Percentiles rank a stretch among this genome's conserved stretches.
Evolutionary conservation across 2,329 filamentous ascomycete genomes (phyloP).

Genomic region (Fusarium mangiferae): DNA sequence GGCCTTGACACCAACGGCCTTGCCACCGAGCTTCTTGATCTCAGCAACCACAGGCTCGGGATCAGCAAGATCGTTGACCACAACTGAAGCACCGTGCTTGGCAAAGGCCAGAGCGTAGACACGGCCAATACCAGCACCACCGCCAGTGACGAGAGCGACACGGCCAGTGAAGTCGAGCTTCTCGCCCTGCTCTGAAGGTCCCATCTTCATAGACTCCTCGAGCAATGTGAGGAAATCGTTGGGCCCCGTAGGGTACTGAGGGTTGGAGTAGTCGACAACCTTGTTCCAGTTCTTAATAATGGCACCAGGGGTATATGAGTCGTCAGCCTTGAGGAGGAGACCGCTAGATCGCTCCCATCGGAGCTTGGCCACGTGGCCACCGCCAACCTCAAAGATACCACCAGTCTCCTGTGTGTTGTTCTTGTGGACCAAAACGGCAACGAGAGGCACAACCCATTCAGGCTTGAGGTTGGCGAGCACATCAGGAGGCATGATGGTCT

Average conservation of each 20-base stretch:
- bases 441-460: conserved; percentile 94
- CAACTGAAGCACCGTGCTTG: conserved; percentile 83
- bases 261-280: conserved; percentile 82
- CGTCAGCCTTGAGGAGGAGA: conserved; percentile 88
- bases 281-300: conserved; percentile 90
- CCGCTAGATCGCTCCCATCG: conserved; percentile 95
- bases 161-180: conserved; percentile 84
- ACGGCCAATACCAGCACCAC: conserved; percentile 89
- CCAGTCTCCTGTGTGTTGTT: conserved; percentile 86
- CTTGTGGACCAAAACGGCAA: conserved; percentile 87
- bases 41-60: conserved; percentile 91
- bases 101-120: conserved; percentile 90
- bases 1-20: conserved; percentile 92
- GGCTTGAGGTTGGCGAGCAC: conserved; percentile 86
- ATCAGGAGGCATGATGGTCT: conserved; percentile 95
- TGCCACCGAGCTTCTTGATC: conserved; percentile 88
- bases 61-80: conserved; percentile 96
- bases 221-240: conserved; percentile 90
- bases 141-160: conserved; percentile 88
- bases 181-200: conserved; percentile 76
- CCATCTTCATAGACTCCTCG: conserved; percentile 83
- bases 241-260: conserved; percentile 84
- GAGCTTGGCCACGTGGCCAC: conserved; percentile 90
- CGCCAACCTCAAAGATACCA: conserved; percentile 92
- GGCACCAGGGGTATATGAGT: conserved; percentile 86